Evolutionary conservation across 495 filamentous ascomycete genomes (phyloP).

Genomic region (Penicillium alfredii): DNA sequence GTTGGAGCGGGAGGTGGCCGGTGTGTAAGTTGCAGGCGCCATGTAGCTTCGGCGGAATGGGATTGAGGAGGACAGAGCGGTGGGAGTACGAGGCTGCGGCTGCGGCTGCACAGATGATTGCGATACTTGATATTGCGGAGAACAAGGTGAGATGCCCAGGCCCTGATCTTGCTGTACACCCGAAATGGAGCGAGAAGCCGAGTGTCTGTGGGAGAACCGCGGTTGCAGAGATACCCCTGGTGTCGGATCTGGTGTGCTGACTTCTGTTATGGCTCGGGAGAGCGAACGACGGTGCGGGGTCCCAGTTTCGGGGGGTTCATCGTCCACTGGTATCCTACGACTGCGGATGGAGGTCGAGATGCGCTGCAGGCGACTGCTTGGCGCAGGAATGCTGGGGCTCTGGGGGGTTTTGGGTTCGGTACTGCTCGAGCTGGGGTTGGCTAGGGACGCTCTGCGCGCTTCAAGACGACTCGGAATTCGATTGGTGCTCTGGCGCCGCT

Average conservation of each 20-base stretch:
- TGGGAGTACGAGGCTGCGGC: constrained; percentile 40
- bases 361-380: constrained; percentile 33
- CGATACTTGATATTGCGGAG: constrained; percentile 20
- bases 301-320: constrained; percentile 21
- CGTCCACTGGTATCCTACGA: constrained; percentile 29
- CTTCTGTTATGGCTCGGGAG: constrained; percentile 38
- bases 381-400: constrained; percentile 23
- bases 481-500: constrained; percentile 45
- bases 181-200: constrained; percentile 24
- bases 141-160: constrained; percentile 17
- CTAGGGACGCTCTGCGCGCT: constrained; percentile 60
- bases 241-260: constrained; percentile 24
- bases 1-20: constrained; percentile 38
- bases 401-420: constrained; percentile 24
- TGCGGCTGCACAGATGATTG: no score
- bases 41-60: constrained; percentile 41
- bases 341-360: constrained; percentile 35
- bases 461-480: constrained; percentile 67
- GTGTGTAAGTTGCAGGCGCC: constrained; percentile 31
- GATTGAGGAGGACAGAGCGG: constrained; percentile 31
- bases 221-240: constrained; percentile 29
- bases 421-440: constrained; percentile 33
- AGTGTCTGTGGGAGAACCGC: constrained; percentile 41
- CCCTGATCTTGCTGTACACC: constrained; percentile 19
- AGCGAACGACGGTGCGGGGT: constrained; percentile 27